A percentile compares a stretch with the other conserved stretches of the same genome.
phyloP scores from a whole-genome alignment of 805 yeast species.

The Yarrowia porcina region DNA sequence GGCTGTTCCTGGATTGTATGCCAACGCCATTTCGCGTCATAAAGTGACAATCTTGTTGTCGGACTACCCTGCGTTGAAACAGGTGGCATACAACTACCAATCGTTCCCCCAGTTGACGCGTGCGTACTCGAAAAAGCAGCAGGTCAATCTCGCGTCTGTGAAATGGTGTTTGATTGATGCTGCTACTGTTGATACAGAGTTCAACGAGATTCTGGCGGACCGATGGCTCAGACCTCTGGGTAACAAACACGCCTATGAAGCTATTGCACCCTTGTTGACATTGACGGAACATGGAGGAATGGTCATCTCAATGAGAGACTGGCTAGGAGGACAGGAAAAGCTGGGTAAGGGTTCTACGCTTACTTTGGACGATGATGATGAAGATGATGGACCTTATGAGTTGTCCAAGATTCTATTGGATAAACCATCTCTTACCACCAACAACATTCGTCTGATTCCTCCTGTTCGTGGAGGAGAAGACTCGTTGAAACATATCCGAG shows the following conservation, averaged over 20 bases:
- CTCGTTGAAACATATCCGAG: slow-evolving; percentile 54
- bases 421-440: slow-evolving; percentile 66
- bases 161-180: slow-evolving; percentile 90
- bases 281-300: slow-evolving; percentile 94
- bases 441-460: slow-evolving; percentile 65
- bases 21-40: slow-evolving; percentile 67
- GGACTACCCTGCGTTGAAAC: slow-evolving; percentile 83
- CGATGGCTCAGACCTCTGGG: slow-evolving; percentile 92
- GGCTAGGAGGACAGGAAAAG: slow-evolving; percentile 70
- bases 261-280: slow-evolving; percentile 84
- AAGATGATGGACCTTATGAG: slow-evolving; percentile 42
- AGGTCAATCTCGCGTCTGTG: slow-evolving; percentile 73
- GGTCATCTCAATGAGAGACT: slow-evolving; percentile 87
- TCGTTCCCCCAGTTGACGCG: slow-evolving; percentile 81
- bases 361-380: slow-evolving; percentile 43
- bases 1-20: slow-evolving; percentile 82
- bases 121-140: slow-evolving; percentile 68
- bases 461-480: slow-evolving; percentile 43
- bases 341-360: slow-evolving; percentile 46
- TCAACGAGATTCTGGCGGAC: slow-evolving; percentile 80
- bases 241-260: slow-evolving; percentile 66
- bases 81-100: slow-evolving; percentile 90
- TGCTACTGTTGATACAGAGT: slow-evolving; percentile 87
- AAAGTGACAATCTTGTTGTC: slow-evolving; percentile 73
- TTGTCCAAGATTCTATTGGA: slow-evolving; percentile 69